phyloP scores from a whole-genome alignment of 2,329 filamentous ascomycete genomes.

The Trichothecium sympodiale region DNA sequence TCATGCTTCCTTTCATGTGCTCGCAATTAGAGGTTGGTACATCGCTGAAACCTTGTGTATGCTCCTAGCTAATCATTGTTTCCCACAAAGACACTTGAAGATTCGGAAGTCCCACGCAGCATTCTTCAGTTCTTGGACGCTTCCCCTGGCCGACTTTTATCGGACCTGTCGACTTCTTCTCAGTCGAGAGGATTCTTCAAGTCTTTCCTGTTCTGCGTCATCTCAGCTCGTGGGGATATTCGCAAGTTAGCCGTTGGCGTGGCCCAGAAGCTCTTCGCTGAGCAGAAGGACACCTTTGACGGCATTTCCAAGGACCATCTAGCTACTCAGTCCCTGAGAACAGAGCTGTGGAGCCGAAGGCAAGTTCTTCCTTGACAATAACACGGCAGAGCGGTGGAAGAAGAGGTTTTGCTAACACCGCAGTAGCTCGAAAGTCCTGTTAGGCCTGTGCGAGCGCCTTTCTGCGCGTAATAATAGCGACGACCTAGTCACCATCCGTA shows the following conservation, averaged over 20 bases:
- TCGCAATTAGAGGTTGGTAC: slow-evolving; percentile 41
- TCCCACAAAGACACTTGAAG: background rate
- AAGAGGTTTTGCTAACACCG: background rate
- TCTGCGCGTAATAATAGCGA: slow-evolving; percentile 29
- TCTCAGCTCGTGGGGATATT: slow-evolving; percentile 39
- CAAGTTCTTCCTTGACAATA: slow-evolving; percentile 15
- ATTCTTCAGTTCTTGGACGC: slow-evolving; percentile 48
- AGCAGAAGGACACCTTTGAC: slow-evolving; percentile 15
- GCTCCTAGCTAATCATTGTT: background rate
- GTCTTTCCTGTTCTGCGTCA: slow-evolving; percentile 41
- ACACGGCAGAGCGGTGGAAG: background rate
- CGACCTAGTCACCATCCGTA: slow-evolving; percentile 36
- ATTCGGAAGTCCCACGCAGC: slow-evolving; percentile 17
- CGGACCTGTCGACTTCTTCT: slow-evolving; percentile 16
- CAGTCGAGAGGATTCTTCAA: slow-evolving; percentile 27
- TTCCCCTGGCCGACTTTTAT: slow-evolving; percentile 26
- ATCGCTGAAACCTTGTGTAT: background rate
- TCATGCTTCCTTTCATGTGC: slow-evolving; percentile 45
- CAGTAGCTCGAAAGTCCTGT: slow-evolving; percentile 24
- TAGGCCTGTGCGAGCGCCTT: slow-evolving; percentile 37
- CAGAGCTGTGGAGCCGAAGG: slow-evolving; percentile 43
- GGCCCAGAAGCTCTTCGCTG: slow-evolving; percentile 33
- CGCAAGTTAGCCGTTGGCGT: slow-evolving; percentile 36
- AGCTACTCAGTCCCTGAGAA: slow-evolving; percentile 16
- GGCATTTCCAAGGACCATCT: slow-evolving; percentile 14